Percentiles rank a stretch among this genome's conserved stretches.
Evolutionary conservation across 129 eudicot genomes (phyloP).

Genomic region (Saussurea involucrata): DNA sequence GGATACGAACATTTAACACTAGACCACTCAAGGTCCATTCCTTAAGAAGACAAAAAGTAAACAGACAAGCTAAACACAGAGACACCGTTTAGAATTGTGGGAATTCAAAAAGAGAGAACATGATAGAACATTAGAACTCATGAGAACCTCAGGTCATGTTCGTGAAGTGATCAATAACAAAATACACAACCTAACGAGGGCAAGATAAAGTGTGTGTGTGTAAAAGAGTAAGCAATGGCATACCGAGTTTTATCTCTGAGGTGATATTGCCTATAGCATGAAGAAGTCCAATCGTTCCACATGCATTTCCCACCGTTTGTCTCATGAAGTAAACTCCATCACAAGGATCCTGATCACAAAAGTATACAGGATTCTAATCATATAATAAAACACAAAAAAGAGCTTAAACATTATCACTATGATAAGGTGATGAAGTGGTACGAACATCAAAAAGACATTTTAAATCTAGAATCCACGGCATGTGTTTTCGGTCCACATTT

Average conservation of each 20-base stretch:
- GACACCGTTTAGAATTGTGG: not conserved
- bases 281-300: conserved; percentile 97
- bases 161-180: not conserved
- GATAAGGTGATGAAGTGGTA: not conserved
- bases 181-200: not conserved
- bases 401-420: not conserved
- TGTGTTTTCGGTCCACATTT: too few species aligned
- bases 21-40: not conserved
- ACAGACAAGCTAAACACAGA: not conserved
- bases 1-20: not conserved
- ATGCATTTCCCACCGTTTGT: conserved; percentile 99
- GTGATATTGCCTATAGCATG: conserved; percentile 94
- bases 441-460: not conserved
- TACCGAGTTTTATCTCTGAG: conserved; percentile 83
- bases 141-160: conserved; percentile 1
- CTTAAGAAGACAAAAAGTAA: not conserved
- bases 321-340: conserved; percentile 83
- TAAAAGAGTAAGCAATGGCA: conserved; percentile 5
- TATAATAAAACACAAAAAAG: not conserved
- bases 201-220: not conserved
- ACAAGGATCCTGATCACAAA: conserved; percentile 43
- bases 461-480: too few species aligned
- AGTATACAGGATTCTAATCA: not conserved
- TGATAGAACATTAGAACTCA: not conserved
- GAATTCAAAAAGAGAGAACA: not conserved